Conservation (phyloP, 805 yeast species). For the Candida hungchunana region DNA sequence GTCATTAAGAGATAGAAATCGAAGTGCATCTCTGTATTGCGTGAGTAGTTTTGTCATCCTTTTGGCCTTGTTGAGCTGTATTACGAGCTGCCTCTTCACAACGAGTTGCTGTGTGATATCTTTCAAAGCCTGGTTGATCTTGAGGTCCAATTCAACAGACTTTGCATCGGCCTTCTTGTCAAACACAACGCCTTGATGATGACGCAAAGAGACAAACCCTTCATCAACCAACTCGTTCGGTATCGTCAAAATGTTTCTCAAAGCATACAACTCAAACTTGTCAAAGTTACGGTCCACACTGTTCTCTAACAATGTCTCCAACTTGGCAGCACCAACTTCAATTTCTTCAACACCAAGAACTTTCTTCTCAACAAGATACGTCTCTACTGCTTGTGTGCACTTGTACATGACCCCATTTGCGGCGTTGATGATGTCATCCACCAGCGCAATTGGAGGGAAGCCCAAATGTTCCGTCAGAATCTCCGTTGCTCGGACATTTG, state of each 20-base stretch:
- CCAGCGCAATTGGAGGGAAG: constrained; percentile 73
- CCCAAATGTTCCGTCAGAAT: constrained; percentile 83
- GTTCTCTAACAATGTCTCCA: constrained; percentile 72
- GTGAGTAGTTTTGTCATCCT: constrained; percentile 32
- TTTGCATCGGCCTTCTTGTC: constrained; percentile 17
- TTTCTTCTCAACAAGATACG: constrained; percentile 43
- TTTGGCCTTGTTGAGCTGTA: constrained; percentile 36
- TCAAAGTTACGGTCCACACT: constrained; percentile 81
- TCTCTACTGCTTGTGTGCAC: constrained; percentile 76
- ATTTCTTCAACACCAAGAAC: too few species aligned
- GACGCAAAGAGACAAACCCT: constrained; percentile 66
- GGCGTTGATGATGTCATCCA: constrained; percentile 85
- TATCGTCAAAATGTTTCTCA: constrained; percentile 69
- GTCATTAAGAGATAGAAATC: constrained; percentile 7
- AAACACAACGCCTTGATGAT: constrained; percentile 52
- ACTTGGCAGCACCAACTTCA: constrained; percentile 70
- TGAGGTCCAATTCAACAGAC: constrained; percentile 27
- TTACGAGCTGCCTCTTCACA: constrained; percentile 37
- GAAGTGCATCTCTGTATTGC: constrained; percentile 30
- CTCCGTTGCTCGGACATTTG: constrained; percentile 32
- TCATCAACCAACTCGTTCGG: constrained; percentile 46
- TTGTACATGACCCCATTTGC: constrained; percentile 81
- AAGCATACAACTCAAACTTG: constrained; percentile 74
- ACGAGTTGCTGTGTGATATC: constrained; percentile 41
- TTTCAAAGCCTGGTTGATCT: constrained; percentile 31